Evolutionary conservation across 2,329 filamentous ascomycete genomes (phyloP).

Genomic region (Macrophomina tecta): DNA sequence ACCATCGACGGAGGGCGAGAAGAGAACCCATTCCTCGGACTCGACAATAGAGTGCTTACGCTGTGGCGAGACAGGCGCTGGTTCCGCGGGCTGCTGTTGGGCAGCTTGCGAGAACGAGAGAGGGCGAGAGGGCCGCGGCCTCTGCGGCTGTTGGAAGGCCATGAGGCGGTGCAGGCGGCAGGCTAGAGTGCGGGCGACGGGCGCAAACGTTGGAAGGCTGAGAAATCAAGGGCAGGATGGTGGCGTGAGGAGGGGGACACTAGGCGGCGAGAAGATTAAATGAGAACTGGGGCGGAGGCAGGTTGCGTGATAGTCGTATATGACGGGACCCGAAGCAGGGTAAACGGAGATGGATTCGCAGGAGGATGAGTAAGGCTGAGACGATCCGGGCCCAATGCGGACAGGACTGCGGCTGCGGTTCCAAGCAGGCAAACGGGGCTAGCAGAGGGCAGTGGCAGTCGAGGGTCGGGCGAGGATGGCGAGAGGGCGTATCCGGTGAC

Average conservation of each 20-base stretch:
- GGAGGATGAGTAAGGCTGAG: slow-evolving; percentile 27
- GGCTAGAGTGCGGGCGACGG: not conserved
- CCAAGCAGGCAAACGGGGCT: not conserved
- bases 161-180: slow-evolving; percentile 33
- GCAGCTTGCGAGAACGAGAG: slow-evolving; percentile 42
- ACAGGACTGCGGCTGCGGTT: not conserved
- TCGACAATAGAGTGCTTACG: slow-evolving; percentile 64
- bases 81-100: slow-evolving; percentile 14
- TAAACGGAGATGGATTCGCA: slow-evolving; percentile 10
- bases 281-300: slow-evolving; percentile 11
- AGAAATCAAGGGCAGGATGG: not conserved
- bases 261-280: slow-evolving; percentile 5
- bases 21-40: slow-evolving; percentile 94
- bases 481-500: slow-evolving; percentile 25
- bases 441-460: no score
- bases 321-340: slow-evolving; percentile 1
- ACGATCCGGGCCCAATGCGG: slow-evolving; percentile 14
- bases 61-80: slow-evolving; percentile 42
- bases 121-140: slow-evolving; percentile 43
- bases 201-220: not conserved
- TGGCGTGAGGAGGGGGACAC: not conserved
- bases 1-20: slow-evolving; percentile 69
- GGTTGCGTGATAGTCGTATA: slow-evolving; percentile 21
- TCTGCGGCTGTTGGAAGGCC: slow-evolving; percentile 48
- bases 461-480: slow-evolving; percentile 2